Percentiles rank a stretch among this genome's conserved stretches.
phyloP scores from a whole-genome alignment of 805 yeast species.

The Schwanniomyces yamadae region DNA sequence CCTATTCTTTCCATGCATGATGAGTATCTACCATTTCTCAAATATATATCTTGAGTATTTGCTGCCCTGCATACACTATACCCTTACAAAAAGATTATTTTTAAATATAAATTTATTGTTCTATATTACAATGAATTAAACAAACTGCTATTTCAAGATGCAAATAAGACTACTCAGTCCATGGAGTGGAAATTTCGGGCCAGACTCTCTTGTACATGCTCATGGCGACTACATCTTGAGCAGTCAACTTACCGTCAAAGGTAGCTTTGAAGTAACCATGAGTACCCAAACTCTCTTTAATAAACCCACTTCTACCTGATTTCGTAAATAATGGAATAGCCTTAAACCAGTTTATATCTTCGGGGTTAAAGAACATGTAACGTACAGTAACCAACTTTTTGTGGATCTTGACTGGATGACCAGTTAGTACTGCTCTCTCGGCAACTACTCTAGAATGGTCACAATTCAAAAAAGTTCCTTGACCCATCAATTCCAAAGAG shows the following conservation, averaged over 20 bases:
- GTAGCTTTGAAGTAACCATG: slow-evolving; percentile 97
- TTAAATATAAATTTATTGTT: too few species aligned
- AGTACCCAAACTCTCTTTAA: slow-evolving; percentile 94
- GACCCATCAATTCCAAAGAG: slow-evolving; percentile 70
- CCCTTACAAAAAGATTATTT: too few species aligned
- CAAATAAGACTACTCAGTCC: slow-evolving; percentile 22
- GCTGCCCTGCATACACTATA: too few species aligned
- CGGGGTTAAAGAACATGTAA: slow-evolving; percentile 93
- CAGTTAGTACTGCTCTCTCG: slow-evolving; percentile 86
- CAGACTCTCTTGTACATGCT: slow-evolving; percentile 89
- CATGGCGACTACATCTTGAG: slow-evolving; percentile 95
- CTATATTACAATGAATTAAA: neutral
- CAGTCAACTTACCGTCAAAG: slow-evolving; percentile 83
- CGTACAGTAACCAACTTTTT: slow-evolving; percentile 87
- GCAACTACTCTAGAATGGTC: slow-evolving; percentile 84
- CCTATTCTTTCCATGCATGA: too few species aligned
- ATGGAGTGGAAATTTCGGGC: slow-evolving; percentile 57
- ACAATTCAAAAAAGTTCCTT: slow-evolving; percentile 84
- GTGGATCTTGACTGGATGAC: slow-evolving; percentile 94
- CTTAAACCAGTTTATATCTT: slow-evolving; percentile 86
- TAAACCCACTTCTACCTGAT: slow-evolving; percentile 90
- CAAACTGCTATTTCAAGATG: neutral
- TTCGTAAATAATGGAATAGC: slow-evolving; percentile 91
- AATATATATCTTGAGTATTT: too few species aligned
- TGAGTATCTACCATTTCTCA: too few species aligned